These are phyloP conservation scores for Meyerozyma carpophila DNA, from an alignment of 1,139 yeast genomes.

Conservation along the genomic window DNA sequence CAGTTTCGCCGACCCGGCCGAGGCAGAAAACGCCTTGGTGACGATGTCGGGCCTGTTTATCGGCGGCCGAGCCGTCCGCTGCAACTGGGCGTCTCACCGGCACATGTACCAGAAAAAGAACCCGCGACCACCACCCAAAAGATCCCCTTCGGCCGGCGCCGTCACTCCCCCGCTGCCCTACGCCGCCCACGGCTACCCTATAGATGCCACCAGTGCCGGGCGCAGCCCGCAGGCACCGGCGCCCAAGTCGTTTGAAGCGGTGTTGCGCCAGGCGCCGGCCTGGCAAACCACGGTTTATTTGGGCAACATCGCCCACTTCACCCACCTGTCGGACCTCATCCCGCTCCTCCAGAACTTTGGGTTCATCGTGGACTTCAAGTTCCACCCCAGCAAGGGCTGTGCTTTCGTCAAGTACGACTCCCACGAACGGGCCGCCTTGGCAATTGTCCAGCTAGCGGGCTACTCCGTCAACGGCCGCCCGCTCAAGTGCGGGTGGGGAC, in stretches of 20 bases:
- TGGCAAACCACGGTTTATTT: constrained; percentile 89
- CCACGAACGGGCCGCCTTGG: constrained; percentile 85
- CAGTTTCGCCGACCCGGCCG: constrained; percentile 60
- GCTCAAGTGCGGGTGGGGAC: constrained; percentile 87
- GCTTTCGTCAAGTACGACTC: constrained; percentile 83
- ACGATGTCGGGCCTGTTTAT: constrained; percentile 72
- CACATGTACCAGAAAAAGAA: constrained; percentile 20
- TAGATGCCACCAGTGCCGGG: not conserved
- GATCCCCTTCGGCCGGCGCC: not conserved
- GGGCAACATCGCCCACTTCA: constrained; percentile 78
- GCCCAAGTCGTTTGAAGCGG: constrained; percentile 62
- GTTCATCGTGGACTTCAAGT: constrained; percentile 72
- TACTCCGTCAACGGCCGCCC: constrained; percentile 72
- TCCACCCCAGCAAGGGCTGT: constrained; percentile 77
- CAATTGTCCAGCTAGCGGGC: constrained; percentile 79
- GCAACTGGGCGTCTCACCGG: constrained; percentile 87
- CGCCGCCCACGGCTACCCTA: not conserved
- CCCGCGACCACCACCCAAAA: constrained; percentile 2
- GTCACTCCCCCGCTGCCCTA: not conserved
- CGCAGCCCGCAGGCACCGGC: constrained; percentile 16
- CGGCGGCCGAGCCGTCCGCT: constrained; percentile 71
- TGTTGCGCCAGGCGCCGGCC: constrained; percentile 69
- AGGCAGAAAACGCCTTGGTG: constrained; percentile 70
- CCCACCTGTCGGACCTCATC: constrained; percentile 66
- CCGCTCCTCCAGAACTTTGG: constrained; percentile 82